These are phyloP conservation scores for Parmelia sp. DNA, from an alignment of 495 filamentous ascomycete genomes.

Conservation along the genomic window DNA sequence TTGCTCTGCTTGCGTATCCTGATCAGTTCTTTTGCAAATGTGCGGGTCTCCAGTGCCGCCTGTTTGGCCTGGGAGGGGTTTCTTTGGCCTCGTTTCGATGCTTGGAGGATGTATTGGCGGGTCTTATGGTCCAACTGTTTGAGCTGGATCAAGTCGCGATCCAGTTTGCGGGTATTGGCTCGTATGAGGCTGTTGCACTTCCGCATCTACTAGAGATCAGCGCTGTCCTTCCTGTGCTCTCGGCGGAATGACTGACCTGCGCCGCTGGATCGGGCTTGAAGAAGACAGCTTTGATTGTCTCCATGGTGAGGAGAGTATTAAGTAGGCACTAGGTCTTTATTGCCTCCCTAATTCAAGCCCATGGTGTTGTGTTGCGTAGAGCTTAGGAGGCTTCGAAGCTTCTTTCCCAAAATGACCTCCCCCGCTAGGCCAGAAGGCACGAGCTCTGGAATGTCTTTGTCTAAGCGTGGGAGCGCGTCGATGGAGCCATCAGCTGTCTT, in stretches of 20 bases:
- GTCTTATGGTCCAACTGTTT: conserved; percentile 75
- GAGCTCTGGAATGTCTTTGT: conserved; percentile 1
- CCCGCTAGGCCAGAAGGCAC: neutral
- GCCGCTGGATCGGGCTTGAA: conserved; percentile 87
- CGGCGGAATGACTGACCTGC: conserved; percentile 52
- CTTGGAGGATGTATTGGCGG: conserved; percentile 72
- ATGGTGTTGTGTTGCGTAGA: conserved; percentile 1
- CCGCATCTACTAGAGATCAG: conserved; percentile 57
- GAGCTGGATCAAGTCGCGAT: conserved; percentile 79
- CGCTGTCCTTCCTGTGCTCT: neutral
- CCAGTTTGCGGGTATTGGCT: conserved; percentile 84
- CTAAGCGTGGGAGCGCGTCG: neutral
- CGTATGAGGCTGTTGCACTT: conserved; percentile 95
- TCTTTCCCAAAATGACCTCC: neutral
- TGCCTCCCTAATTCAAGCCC: neutral
- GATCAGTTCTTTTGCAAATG: conserved; percentile 82
- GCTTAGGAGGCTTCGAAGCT: neutral
- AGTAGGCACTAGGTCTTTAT: neutral
- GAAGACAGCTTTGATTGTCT: conserved; percentile 79
- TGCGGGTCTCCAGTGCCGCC: conserved; percentile 70
- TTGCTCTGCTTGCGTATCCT: conserved; percentile 66
- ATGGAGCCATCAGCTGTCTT: neutral
- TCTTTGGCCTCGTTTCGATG: conserved; percentile 69
- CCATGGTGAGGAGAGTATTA: conserved; percentile 55
- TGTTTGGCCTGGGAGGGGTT: conserved; percentile 69